Conservation (phyloP, 2,329 filamentous ascomycete genomes). For the Helminthosporium solani region DNA sequence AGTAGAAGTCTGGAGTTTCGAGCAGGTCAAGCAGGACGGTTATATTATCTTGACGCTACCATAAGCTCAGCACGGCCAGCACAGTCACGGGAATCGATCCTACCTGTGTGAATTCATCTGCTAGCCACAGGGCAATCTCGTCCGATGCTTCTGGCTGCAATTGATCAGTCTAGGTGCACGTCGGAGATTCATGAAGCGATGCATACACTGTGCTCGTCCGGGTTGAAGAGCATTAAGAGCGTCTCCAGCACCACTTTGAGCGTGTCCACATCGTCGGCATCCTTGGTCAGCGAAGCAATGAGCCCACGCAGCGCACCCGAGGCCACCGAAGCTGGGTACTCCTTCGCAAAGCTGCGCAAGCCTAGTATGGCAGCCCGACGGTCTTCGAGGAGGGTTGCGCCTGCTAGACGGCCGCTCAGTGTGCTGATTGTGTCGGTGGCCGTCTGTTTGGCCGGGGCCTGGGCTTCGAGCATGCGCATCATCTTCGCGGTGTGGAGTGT, state of each 20-base stretch:
- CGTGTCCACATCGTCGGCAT: conserved; percentile 93
- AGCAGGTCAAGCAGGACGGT: conserved; percentile 86
- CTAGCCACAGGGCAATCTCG: conserved; percentile 92
- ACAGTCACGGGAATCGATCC: conserved; percentile 17
- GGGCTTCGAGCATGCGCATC: conserved; percentile 61
- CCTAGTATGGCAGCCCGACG: conserved; percentile 90
- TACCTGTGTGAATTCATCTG: conserved; percentile 95
- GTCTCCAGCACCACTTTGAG: conserved; percentile 95
- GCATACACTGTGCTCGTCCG: conserved; percentile 59
- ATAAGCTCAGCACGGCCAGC: conserved; percentile 52
- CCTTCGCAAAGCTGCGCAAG: conserved; percentile 91
- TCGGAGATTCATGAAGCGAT: not conserved
- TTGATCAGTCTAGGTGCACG: conserved; percentile 1
- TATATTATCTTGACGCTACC: conserved; percentile 88
- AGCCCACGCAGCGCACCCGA: conserved; percentile 87
- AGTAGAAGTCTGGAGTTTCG: conserved; percentile 84
- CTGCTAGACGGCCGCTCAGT: conserved; percentile 81
- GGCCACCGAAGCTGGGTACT: conserved; percentile 92
- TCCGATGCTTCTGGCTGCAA: conserved; percentile 86
- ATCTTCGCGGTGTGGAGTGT: conserved; percentile 32
- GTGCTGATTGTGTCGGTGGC: conserved; percentile 92
- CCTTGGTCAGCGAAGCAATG: conserved; percentile 80
- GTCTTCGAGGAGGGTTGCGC: conserved; percentile 90
- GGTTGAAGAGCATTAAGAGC: conserved; percentile 85
- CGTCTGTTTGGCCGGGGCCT: conserved; percentile 91